These are phyloP conservation scores for Echria macrotheca DNA, from an alignment of 495 filamentous ascomycete genomes.

Conservation along the genomic window DNA sequence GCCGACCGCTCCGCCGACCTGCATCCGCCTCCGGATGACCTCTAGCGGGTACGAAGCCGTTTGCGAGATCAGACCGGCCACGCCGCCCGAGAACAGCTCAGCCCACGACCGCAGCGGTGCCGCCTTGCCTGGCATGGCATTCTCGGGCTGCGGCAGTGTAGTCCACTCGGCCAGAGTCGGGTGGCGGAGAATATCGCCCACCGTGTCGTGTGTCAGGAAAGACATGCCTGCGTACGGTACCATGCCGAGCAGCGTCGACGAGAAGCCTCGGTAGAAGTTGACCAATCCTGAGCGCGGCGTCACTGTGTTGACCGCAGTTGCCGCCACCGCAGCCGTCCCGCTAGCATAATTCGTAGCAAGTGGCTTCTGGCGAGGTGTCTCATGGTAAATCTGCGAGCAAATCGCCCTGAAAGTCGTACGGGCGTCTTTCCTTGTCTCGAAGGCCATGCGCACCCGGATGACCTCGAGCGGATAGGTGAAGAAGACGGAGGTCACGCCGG, in stretches of 20 bases:
- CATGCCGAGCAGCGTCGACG: conserved; percentile 86
- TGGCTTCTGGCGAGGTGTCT: conserved; percentile 40
- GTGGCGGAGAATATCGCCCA: conserved; percentile 71
- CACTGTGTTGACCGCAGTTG: conserved; percentile 26
- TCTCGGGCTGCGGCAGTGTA: conserved; percentile 41
- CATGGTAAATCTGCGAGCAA: conserved; percentile 77
- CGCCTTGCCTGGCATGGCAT: conserved; percentile 50
- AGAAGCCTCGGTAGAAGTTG: conserved; percentile 96
- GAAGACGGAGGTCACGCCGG: conserved; percentile 86
- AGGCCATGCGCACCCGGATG: conserved; percentile 85
- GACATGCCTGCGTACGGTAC: conserved; percentile 93
- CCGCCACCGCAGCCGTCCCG: conserved; percentile 22
- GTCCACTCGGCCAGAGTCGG: conserved; percentile 63
- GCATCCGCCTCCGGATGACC: conserved; percentile 87
- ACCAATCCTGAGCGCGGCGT: conserved; percentile 61
- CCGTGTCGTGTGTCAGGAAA: conserved; percentile 92
- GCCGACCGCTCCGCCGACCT: conserved; percentile 89
- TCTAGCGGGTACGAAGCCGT: conserved; percentile 90
- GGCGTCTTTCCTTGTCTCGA: conserved; percentile 72
- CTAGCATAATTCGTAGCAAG: neutral
- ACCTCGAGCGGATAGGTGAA: conserved; percentile 94
- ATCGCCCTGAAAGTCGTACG: conserved; percentile 64
- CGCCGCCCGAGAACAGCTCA: conserved; percentile 74
- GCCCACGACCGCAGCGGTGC: conserved; percentile 70
- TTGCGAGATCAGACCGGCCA: conserved; percentile 83